Conservation (phyloP, 805 yeast genomes). For the Millerago galiae region DNA sequence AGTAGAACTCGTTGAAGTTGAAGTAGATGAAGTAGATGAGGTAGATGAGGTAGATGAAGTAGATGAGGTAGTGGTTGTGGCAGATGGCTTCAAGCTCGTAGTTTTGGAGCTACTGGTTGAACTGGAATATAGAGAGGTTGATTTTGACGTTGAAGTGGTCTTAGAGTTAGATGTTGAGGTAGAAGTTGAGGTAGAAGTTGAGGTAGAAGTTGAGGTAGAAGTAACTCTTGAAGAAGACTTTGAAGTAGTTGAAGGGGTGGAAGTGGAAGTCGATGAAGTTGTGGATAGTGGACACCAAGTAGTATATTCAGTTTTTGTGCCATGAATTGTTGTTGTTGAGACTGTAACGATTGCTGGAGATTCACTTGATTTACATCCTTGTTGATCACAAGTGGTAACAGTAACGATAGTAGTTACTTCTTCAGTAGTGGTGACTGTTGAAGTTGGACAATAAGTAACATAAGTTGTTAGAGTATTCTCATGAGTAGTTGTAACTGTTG, state of each 20-base stretch:
- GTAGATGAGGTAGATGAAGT: background rate
- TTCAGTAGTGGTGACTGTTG: background rate
- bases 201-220: background rate
- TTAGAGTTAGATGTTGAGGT: no score
- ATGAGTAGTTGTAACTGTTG: slow-evolving; percentile 20
- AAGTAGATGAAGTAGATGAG: background rate
- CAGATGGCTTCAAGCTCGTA: no score
- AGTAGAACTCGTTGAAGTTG: background rate
- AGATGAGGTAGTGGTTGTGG: background rate
- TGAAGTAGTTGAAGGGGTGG: background rate
- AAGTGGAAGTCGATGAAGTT: slow-evolving; percentile 9
- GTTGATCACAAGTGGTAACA: slow-evolving; percentile 1
- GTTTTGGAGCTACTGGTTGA: background rate
- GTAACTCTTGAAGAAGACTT: slow-evolving; percentile 3
- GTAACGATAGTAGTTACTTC: background rate
- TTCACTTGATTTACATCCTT: slow-evolving; percentile 8
- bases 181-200: background rate
- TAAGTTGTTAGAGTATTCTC: slow-evolving; percentile 18
- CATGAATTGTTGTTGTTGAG: slow-evolving; percentile 29
- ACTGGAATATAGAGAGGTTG: background rate
- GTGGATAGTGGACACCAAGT: slow-evolving; percentile 4
- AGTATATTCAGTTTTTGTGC: slow-evolving; percentile 8
- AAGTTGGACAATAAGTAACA: slow-evolving; percentile 3
- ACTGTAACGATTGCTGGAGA: slow-evolving; percentile 18
- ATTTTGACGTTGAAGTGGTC: background rate